A percentile compares a stretch with the other conserved stretches of the same genome.
Evolutionary conservation across 306 rosid genomes (phyloP).

Genomic region (Leucaena leucocephala): DNA sequence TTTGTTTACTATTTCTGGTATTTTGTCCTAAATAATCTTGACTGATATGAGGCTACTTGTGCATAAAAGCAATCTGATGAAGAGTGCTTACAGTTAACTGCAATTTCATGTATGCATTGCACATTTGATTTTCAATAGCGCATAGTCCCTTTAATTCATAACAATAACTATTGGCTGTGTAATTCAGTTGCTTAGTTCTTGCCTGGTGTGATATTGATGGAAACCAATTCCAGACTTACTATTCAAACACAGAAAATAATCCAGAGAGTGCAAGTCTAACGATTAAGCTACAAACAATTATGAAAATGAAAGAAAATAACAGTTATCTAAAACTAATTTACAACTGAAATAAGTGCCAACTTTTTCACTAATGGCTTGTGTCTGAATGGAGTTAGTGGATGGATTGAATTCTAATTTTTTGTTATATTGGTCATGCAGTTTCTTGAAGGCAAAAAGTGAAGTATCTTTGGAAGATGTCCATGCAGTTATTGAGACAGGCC

Average conservation of each 20-base stretch:
- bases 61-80: conserved; percentile 3
- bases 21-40: conserved; percentile 3
- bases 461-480: conserved; percentile 78
- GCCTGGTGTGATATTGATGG: neutral
- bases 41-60: neutral
- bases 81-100: conserved; percentile 16
- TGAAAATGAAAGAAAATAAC: neutral
- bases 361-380: conserved; percentile 21
- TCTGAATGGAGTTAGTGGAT: conserved; percentile 25
- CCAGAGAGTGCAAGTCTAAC: neutral
- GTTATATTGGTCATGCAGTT: conserved; percentile 60
- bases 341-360: neutral
- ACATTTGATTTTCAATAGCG: conserved; percentile 7
- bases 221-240: neutral
- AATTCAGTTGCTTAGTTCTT: conserved; percentile 29
- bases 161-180: neutral
- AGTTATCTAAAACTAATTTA: conserved; percentile 11
- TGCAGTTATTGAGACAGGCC: conserved; percentile 64
- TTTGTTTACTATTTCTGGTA: too few species aligned
- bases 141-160: neutral
- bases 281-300: neutral
- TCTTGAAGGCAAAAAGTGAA: conserved; percentile 92
- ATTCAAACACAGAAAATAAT: neutral
- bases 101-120: conserved; percentile 3
- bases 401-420: conserved; percentile 34